These are phyloP conservation scores for Boletus subcaerulescens DNA, from an alignment of 768 basidiomycete genomes.

Conservation along the genomic window DNA sequence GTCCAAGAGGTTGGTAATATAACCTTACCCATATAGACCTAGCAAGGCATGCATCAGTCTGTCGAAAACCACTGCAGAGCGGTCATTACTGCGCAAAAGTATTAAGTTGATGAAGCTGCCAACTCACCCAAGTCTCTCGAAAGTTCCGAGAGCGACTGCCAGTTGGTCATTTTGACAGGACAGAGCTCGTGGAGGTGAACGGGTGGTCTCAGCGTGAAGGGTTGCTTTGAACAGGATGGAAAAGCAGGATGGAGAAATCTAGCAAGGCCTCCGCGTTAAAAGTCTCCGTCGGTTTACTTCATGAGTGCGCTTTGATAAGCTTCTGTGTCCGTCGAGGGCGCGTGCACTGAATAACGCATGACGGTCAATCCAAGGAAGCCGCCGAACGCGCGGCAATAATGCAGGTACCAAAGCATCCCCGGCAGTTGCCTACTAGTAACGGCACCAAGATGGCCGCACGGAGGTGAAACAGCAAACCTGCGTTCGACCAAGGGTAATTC, in stretches of 20 bases:
- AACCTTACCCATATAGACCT: slow-evolving; percentile 43
- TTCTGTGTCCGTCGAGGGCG: slow-evolving; percentile 16
- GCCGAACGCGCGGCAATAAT: slow-evolving; percentile 15
- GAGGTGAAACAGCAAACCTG: slow-evolving; percentile 8
- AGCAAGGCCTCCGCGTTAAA: slow-evolving; percentile 6
- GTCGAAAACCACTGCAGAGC: slow-evolving; percentile 34
- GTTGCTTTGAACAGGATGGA: background rate
- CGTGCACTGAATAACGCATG: background rate
- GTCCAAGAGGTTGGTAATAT: background rate
- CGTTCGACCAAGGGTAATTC: slow-evolving; percentile 5
- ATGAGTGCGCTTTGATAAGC: background rate
- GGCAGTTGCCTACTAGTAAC: slow-evolving; percentile 18
- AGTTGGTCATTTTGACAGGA: slow-evolving; percentile 35
- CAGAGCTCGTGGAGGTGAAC: background rate
- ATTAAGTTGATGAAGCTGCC: background rate
- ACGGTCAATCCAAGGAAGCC: slow-evolving; percentile 15
- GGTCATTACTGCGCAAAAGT: background rate
- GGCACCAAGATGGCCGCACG: slow-evolving; percentile 15
- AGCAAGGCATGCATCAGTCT: slow-evolving; percentile 43
- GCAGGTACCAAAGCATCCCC: background rate
- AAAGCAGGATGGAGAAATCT: background rate
- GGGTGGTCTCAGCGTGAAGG: background rate
- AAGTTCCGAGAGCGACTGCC: slow-evolving; percentile 39
- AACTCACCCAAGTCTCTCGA: slow-evolving; percentile 35
- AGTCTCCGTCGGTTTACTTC: slow-evolving; percentile 1